Evolutionary conservation across 805 yeast genomes (phyloP).

Genomic region (Yueomyces sp.): DNA sequence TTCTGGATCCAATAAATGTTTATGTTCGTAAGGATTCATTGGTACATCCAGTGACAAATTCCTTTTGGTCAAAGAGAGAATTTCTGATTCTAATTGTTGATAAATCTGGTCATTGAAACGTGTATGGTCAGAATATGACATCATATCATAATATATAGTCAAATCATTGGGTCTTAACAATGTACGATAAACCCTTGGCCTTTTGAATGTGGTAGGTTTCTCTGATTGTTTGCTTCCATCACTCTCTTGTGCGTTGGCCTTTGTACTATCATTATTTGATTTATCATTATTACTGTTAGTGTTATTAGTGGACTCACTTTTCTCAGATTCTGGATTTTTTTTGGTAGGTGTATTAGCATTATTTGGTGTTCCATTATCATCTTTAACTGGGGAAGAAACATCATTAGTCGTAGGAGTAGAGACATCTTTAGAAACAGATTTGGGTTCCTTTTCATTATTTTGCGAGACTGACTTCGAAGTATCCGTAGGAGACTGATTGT

Average conservation of each 20-base stretch:
- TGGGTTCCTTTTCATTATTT: neutral
- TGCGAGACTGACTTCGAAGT: neutral
- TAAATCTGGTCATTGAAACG: slow-evolving; percentile 70
- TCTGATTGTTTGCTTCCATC: neutral
- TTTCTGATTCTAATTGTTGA: slow-evolving; percentile 77
- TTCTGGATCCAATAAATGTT: slow-evolving; percentile 21
- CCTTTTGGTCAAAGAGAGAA: slow-evolving; percentile 64
- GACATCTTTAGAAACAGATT: neutral
- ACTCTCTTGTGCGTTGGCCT: neutral
- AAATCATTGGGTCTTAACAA: slow-evolving; percentile 68
- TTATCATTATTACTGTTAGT: neutral
- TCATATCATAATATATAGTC: slow-evolving; percentile 72
- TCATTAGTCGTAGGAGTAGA: neutral
- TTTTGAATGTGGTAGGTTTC: slow-evolving; percentile 16
- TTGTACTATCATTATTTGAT: neutral
- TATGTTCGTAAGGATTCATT: slow-evolving; percentile 46
- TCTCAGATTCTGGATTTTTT: neutral
- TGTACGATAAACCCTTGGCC: slow-evolving; percentile 67
- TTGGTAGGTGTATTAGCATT: neutral
- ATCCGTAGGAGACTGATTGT: neutral
- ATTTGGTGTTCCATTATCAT: neutral
- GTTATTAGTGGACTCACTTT: neutral
- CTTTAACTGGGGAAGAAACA: neutral
- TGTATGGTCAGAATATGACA: slow-evolving; percentile 72
- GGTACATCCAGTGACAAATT: slow-evolving; percentile 66